Evolutionary conservation across 495 filamentous ascomycete genomes (phyloP).

Genomic region (Aspergillus kassunensis): DNA sequence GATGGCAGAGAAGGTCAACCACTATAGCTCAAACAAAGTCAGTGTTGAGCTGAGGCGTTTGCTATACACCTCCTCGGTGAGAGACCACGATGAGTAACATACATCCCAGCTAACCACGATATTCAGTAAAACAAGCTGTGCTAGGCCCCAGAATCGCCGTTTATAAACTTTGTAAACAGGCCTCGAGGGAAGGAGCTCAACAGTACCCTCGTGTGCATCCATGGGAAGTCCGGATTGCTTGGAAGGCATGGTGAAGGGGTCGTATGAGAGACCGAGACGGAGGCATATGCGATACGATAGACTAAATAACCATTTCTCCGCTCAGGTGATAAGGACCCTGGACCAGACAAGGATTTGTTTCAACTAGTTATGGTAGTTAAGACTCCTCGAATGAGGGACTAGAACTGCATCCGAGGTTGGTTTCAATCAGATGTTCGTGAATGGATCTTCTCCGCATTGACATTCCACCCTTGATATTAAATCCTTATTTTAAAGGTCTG

Average conservation of each 20-base stretch:
- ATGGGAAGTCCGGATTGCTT: neutral
- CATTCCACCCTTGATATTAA: neutral
- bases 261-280: neutral
- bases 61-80: neutral
- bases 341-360: neutral
- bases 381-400: neutral
- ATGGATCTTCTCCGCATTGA: neutral
- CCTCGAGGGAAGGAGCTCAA: slow-evolving; percentile 19
- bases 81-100: slow-evolving; percentile 35
- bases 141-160: slow-evolving; percentile 82
- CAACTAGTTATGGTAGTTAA: neutral
- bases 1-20: slow-evolving; percentile 89
- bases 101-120: slow-evolving; percentile 95
- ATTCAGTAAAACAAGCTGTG: slow-evolving; percentile 81
- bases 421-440: neutral
- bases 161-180: slow-evolving; percentile 74
- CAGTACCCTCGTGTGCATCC: slow-evolving; percentile 3
- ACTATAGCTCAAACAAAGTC: slow-evolving; percentile 43
- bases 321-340: neutral
- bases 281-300: neutral
- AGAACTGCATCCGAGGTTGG: slow-evolving; percentile 1
- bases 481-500: neutral
- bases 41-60: slow-evolving; percentile 6
- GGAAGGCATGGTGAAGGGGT: slow-evolving; percentile 3
- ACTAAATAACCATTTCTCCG: neutral